Base-by-base conservation (phyloP, 2,329 filamentous ascomycete species). In the Cladosporium sp. region DNA sequence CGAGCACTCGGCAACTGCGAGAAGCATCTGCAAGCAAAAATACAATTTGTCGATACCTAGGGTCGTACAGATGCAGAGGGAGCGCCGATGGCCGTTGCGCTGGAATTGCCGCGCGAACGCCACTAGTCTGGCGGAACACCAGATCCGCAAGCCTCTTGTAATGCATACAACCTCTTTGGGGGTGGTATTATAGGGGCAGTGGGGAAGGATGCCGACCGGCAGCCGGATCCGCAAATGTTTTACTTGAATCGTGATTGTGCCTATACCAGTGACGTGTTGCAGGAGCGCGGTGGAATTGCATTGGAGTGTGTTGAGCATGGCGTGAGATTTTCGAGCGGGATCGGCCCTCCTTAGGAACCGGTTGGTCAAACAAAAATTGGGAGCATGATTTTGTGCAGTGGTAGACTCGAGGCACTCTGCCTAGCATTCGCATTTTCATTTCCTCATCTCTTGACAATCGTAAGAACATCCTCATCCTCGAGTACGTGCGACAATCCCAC, bases 401-500 rank as follows among this genome's bases (percentile, higher is more conserved):
- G 7, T 46, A 4, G 40, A 46, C 40, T 46, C n/a, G 8, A 21
- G n/a, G 40, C 40, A 46, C n/a, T 11, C n/a, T 46, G 40, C 40
- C 28, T 33, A 14, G 18, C 18, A n/a, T 21, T 55, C 29, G 52
- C 52, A 33, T 16, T 29, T 26, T 63, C 61, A 44, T 56, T 56
- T 46, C 11, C 50, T 66, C 59, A 74, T 66, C 74, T 76, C 72
- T 76, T 76, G 66, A 76, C 68, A 57, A 76, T 75, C 29, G 75
- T 76, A 62, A 76, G 92, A 80, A 99, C 97, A 81, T 99, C 95
- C 82, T 99, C 95, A 78, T 99, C 95, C 66, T 88, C 92, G 75
- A 99, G 84, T 83, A 97, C 92, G 78, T 99, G 95, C 62, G 86
- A 83, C 70, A 99, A 85, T 59, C 95, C 95, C 69, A 98, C 95